phyloP scores from a whole-genome alignment of 1,284 basidiomycete species.

The Singerocomus inundabilis region DNA sequence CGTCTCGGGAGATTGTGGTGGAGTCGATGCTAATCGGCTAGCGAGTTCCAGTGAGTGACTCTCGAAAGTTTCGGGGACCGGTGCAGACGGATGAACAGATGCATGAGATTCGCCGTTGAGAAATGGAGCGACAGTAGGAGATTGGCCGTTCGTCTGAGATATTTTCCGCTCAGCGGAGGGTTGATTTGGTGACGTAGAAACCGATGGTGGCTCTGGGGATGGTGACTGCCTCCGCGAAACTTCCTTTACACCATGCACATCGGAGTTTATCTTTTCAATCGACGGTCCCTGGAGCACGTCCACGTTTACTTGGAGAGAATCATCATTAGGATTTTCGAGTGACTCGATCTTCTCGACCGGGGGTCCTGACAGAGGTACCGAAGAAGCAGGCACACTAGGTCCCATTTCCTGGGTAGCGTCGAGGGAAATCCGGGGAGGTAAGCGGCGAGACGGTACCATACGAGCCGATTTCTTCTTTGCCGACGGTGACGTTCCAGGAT shows the following conservation, averaged over 20 bases:
- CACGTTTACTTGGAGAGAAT: slow-evolving; percentile 2
- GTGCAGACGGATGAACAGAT: neutral
- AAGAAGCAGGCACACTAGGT: neutral
- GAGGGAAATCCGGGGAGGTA: slow-evolving; percentile 21
- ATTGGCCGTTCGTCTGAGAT: neutral
- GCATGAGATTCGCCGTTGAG: neutral
- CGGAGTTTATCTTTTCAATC: neutral
- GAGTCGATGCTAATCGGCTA: neutral
- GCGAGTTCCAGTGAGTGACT: neutral
- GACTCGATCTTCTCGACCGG: neutral
- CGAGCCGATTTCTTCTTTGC: slow-evolving; percentile 26
- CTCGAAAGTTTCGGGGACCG: neutral
- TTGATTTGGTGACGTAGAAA: neutral
- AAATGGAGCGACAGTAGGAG: neutral
- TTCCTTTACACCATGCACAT: neutral
- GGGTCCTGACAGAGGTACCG: neutral
- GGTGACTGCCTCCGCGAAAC: neutral
- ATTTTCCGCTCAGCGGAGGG: neutral
- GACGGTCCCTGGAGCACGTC: neutral
- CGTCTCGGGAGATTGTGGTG: slow-evolving; percentile 1
- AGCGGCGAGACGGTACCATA: slow-evolving; percentile 25
- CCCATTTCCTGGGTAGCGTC: neutral
- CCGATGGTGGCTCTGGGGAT: neutral
- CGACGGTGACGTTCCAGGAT: neutral
- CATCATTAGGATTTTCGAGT: neutral